These are phyloP conservation scores for Fusarium duplospermum DNA, from an alignment of 2,329 filamentous ascomycete genomes.

Conservation along the genomic window DNA sequence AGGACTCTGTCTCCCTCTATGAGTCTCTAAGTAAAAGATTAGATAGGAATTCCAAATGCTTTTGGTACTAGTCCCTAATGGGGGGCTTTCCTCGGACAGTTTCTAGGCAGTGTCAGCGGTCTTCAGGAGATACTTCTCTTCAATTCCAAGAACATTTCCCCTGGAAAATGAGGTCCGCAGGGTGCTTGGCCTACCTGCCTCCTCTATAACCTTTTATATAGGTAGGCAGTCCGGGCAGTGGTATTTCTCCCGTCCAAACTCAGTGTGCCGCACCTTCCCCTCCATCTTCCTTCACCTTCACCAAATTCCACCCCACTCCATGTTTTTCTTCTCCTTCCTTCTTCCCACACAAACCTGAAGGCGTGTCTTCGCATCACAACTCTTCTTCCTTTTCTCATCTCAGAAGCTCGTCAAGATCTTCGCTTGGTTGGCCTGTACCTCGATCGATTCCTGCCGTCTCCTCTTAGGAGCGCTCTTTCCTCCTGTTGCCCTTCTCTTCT, in stretches of 20 bases:
- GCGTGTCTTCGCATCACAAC: slow-evolving; percentile 3
- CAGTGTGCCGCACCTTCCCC: not conserved
- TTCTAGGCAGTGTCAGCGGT: not conserved
- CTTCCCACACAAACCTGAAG: not conserved
- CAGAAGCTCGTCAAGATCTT: not conserved
- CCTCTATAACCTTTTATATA: not conserved
- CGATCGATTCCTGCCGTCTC: not conserved
- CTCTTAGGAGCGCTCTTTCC: not conserved
- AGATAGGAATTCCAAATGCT: not conserved
- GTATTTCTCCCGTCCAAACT: not conserved
- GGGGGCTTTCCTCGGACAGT: not conserved
- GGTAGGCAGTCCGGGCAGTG: too few relatives aligned
- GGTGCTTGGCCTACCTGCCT: not conserved
- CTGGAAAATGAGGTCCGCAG: not conserved
- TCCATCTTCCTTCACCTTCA: not conserved
- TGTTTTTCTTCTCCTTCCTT: not conserved
- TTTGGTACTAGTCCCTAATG: not conserved
- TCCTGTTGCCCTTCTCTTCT: not conserved
- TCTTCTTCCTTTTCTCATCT: not conserved
- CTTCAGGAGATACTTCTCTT: not conserved
- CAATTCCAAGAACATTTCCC: not conserved
- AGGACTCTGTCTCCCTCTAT: not conserved
- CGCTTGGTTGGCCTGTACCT: not conserved
- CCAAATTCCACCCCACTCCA: not conserved
- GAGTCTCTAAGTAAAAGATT: not conserved